Percentiles rank a stretch among this genome's conserved stretches.
These are phyloP conservation scores for Umbelopsis sp. DNA, from an alignment of 192 early-diverging fungal genomes.

Conservation along the genomic window DNA sequence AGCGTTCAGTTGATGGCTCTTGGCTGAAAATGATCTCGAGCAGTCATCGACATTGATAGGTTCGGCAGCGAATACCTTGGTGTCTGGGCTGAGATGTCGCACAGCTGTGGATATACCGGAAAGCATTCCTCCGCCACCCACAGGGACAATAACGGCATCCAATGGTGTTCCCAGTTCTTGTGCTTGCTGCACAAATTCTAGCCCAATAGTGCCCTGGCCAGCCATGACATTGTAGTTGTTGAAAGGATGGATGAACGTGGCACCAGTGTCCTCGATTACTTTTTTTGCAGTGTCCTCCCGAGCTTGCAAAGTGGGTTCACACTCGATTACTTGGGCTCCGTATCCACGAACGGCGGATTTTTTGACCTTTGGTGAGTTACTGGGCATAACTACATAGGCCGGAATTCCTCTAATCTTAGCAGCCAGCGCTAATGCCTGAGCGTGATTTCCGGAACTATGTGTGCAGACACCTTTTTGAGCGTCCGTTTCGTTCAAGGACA, in stretches of 20 bases:
- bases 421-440: constrained; percentile 60
- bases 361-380: constrained; percentile 49
- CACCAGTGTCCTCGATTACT: constrained; percentile 44
- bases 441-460: constrained; percentile 56
- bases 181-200: constrained; percentile 55
- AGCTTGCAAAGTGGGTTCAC: constrained; percentile 43
- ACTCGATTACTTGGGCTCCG: constrained; percentile 53
- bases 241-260: constrained; percentile 54
- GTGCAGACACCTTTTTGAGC: constrained; percentile 46
- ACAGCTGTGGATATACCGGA: constrained; percentile 51
- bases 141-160: constrained; percentile 56
- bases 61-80: constrained; percentile 58
- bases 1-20: not conserved
- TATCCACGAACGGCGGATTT: constrained; percentile 53
- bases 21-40: constrained; percentile 31
- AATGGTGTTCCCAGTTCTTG: constrained; percentile 32
- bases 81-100: constrained; percentile 30
- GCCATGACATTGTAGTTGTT: constrained; percentile 55
- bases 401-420: constrained; percentile 44
- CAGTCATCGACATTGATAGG: constrained; percentile 45
- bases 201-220: constrained; percentile 57
- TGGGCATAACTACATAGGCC: constrained; percentile 55
- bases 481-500: constrained; percentile 26
- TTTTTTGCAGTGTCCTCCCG: constrained; percentile 43
- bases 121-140: constrained; percentile 60